These are phyloP conservation scores for Vitis hybrid DNA, from an alignment of 177 flowering plant species.

Conservation along the genomic window DNA sequence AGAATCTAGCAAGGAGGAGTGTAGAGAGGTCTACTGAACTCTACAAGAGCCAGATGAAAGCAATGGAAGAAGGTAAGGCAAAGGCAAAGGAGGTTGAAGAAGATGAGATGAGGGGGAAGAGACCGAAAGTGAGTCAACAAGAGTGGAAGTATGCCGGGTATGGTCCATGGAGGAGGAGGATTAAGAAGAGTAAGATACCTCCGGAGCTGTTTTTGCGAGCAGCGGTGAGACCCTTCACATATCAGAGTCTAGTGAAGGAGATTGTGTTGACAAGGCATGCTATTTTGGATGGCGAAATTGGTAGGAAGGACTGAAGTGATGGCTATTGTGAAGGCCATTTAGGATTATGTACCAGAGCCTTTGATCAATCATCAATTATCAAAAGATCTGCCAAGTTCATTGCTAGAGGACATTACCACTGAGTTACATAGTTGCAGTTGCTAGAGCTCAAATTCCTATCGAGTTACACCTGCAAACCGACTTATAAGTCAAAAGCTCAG, in stretches of 20 bases:
- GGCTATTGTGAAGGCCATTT: not conserved
- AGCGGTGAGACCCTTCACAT: constrained; percentile 86
- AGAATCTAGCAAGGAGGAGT: constrained; percentile 51
- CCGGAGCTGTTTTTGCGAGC: constrained; percentile 76
- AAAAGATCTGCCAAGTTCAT: no score
- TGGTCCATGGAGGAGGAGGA: constrained; percentile 60
- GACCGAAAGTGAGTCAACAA: constrained; percentile 47
- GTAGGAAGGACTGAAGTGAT: constrained; percentile 30
- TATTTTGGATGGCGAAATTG: constrained; percentile 81
- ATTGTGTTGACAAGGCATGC: constrained; percentile 89
- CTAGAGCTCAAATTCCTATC: no score
- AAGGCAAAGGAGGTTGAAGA: constrained; percentile 37
- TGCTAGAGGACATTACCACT: no score
- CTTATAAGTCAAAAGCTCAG: no score
- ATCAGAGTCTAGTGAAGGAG: constrained; percentile 89
- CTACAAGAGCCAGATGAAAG: constrained; percentile 45
- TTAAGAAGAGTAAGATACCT: constrained; percentile 74
- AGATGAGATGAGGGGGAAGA: constrained; percentile 40
- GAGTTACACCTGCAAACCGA: no score
- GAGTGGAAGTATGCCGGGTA: constrained; percentile 62
- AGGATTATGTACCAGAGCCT: not conserved
- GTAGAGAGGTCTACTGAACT: constrained; percentile 34
- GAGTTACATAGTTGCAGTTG: no score
- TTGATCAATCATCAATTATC: no score
- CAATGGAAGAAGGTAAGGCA: constrained; percentile 28